A percentile compares a stretch with the other conserved stretches of the same genome.
Evolutionary conservation across 2,329 filamentous ascomycete species (phyloP).

Genomic region (Colletotrichum sp.): DNA sequence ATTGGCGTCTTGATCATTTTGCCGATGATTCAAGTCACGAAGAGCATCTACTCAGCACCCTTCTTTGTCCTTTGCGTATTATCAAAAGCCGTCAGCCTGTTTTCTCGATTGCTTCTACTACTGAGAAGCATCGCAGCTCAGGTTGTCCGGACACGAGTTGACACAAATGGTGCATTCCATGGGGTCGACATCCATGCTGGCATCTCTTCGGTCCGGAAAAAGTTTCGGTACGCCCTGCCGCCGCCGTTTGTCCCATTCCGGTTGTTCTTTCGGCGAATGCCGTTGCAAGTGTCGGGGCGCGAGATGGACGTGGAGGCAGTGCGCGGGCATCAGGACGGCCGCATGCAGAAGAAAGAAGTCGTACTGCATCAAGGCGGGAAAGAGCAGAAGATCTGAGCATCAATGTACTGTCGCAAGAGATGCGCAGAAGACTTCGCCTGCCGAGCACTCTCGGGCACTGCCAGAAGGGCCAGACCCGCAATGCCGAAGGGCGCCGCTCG

Average conservation of each 20-base stretch:
- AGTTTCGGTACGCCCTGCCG: background rate
- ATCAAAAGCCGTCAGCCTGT: background rate
- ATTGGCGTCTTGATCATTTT: background rate
- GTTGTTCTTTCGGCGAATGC: background rate
- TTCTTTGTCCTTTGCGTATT: background rate
- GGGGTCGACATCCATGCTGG: background rate
- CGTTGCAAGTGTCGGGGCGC: background rate
- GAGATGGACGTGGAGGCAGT: background rate
- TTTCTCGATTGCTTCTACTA: accelerated
- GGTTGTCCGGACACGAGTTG: background rate
- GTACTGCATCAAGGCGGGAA: background rate
- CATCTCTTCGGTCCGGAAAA: background rate
- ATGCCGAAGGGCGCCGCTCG: background rate
- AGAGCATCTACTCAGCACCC: background rate
- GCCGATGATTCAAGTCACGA: background rate
- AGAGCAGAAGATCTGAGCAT: background rate
- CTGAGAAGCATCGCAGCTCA: background rate
- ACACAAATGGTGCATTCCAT: background rate
- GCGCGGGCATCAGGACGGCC: background rate
- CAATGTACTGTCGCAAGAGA: background rate
- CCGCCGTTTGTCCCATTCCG: background rate
- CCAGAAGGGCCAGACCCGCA: background rate
- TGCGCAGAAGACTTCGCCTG: background rate
- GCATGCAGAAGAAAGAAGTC: background rate
- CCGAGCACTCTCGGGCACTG: background rate